These are phyloP conservation scores for Hyparrhenia diplandra DNA, from an alignment of 176 grass and related monocot species.

Conservation along the genomic window DNA sequence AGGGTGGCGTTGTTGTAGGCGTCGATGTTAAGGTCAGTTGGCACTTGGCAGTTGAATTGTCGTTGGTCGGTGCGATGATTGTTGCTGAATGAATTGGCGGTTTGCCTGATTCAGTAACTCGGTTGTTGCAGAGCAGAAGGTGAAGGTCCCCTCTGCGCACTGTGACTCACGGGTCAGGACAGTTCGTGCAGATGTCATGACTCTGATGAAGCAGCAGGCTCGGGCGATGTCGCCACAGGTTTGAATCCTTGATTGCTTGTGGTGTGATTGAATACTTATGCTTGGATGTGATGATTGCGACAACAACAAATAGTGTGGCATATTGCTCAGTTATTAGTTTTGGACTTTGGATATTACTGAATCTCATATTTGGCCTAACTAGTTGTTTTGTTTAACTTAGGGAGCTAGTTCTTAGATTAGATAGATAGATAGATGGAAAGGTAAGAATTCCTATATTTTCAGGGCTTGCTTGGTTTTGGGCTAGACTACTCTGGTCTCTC, in stretches of 20 bases:
- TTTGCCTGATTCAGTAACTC: slow-evolving; percentile 16
- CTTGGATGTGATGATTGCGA: not conserved
- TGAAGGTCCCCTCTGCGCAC: slow-evolving; percentile 78
- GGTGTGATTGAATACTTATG: not conserved
- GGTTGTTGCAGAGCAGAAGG: slow-evolving; percentile 71
- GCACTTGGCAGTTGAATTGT: not conserved
- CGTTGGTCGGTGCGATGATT: not conserved
- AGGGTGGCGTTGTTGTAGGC: slow-evolving; percentile 63
- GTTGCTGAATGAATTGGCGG: not conserved
- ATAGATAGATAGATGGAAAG: not conserved
- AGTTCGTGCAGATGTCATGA: slow-evolving; percentile 63
- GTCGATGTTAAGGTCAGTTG: slow-evolving; percentile 70
- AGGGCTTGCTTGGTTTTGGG: no score
- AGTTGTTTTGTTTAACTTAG: not conserved
- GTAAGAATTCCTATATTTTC: not conserved
- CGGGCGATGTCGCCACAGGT: slow-evolving; percentile 71
- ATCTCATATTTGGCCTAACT: not conserved
- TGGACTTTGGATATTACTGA: not conserved
- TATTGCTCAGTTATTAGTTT: not conserved
- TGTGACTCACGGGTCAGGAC: slow-evolving; percentile 76
- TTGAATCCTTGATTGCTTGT: not conserved
- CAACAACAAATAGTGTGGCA: not conserved
- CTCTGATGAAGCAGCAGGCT: slow-evolving; percentile 61
- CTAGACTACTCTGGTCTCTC: no score
- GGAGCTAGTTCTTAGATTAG: not conserved